These are phyloP conservation scores for Diaporthe amygdali DNA, from an alignment of 2,329 filamentous ascomycete genomes.

Conservation along the genomic window DNA sequence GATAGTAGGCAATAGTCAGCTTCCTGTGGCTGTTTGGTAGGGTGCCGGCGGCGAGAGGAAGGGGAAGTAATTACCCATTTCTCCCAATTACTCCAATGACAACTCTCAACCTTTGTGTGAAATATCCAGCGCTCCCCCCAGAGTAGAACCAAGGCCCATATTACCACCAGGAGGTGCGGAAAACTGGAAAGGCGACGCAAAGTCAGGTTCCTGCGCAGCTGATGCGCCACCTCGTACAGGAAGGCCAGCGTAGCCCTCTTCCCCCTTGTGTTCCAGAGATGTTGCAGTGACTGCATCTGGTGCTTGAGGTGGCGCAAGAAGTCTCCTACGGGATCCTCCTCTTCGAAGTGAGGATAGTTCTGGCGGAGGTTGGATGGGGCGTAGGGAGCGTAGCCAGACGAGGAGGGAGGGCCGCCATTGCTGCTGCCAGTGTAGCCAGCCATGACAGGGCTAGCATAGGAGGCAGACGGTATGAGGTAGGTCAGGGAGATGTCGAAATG, in stretches of 20 bases:
- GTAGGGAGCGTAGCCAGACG: slow-evolving; percentile 17
- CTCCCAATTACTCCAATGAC: slow-evolving; percentile 89
- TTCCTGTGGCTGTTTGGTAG: neutral
- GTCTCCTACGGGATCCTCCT: slow-evolving; percentile 42
- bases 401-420: slow-evolving; percentile 21
- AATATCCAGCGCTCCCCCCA: slow-evolving; percentile 88
- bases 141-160: slow-evolving; percentile 81
- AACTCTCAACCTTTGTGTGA: slow-evolving; percentile 70
- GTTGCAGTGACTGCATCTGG: slow-evolving; percentile 39
- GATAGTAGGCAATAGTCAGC: slow-evolving; percentile 9
- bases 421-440: slow-evolving; percentile 24
- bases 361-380: slow-evolving; percentile 23
- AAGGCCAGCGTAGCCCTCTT: slow-evolving; percentile 40
- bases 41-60: neutral
- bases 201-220: slow-evolving; percentile 52
- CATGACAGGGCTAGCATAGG: slow-evolving; percentile 20
- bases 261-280: slow-evolving; percentile 49
- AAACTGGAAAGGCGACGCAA: slow-evolving; percentile 62
- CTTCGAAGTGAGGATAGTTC: slow-evolving; percentile 28
- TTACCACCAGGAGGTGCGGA: slow-evolving; percentile 67
- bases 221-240: slow-evolving; percentile 35
- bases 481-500: neutral
- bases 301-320: slow-evolving; percentile 35
- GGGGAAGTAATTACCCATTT: slow-evolving; percentile 71
- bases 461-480: neutral